Base-by-base conservation (phyloP, 2,329 filamentous ascomycete species). In the Diaporthe capsici region DNA sequence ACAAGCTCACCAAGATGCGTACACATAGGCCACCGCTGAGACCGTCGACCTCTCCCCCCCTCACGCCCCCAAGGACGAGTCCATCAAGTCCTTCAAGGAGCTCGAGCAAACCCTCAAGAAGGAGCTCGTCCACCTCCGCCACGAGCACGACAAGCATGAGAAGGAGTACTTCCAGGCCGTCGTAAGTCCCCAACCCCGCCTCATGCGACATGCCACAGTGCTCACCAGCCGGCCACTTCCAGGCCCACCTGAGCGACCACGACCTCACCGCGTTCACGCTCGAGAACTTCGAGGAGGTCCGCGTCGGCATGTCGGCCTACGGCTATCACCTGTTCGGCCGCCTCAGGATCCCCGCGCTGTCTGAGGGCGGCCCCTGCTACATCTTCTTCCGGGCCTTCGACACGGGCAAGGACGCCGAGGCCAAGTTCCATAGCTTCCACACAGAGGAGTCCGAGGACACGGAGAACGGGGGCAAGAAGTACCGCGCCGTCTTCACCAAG, bases 91-190 rank as follows among this genome's bases (percentile, higher is more conserved):
- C 39, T 90, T 90, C 82, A 80, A 84, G 55, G 84, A 88, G 71
- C 82, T 90, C 72, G 83, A 88, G 77, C 82, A 82, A 12, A 87
- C 90, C n/a, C 82, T 91, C 55, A 90, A 89, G 84, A 86, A 85
- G 78, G 81, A 83, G 73, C 85, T 91, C 58, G 83, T 89, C 47
- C 87, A 88, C 78, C 83, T 86, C 51, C 87, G 88, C 51, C 87
- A 86, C 76, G 82, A 87, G 34, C 83, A 86, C 68, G 81, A 86
- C 73, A 89, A 90, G 79, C 89, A 91, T 78, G 89, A 90, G 77
- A 85, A 85, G 12, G 86, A 88, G 76, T 90, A 89, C 81, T 91
- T 91, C 83, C 85, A 86, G n/a, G 85, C 87, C 2, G 87, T 87
- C 71, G 84, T 84, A 78, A 76, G 82, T 67, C 22, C 22, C n/a